phyloP scores from a whole-genome alignment of 192 early-diverging fungal species.

The Chytriomyces confervae region DNA sequence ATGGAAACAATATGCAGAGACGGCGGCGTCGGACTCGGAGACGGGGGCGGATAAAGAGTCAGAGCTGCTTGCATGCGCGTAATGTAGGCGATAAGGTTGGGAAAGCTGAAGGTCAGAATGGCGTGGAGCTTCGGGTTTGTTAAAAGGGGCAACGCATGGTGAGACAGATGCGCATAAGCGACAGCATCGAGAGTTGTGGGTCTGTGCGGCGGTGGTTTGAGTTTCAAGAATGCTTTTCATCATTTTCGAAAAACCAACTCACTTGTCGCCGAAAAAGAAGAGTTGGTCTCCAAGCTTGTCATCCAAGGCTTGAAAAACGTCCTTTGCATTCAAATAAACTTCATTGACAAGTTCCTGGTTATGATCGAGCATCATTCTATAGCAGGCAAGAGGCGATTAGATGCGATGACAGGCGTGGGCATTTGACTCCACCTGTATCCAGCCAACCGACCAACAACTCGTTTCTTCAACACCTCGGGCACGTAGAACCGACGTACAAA shows the following conservation, averaged over 20 bases:
- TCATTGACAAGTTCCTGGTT: conserved; percentile 46
- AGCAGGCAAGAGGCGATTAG: not conserved
- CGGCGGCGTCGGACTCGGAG: conserved; percentile 46
- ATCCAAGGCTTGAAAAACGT: conserved; percentile 70
- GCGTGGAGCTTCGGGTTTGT: conserved; percentile 68
- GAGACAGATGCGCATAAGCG: conserved; percentile 82
- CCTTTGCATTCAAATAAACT: conserved; percentile 71
- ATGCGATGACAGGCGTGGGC: not conserved
- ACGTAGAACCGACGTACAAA: conserved; percentile 72
- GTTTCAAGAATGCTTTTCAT: not conserved
- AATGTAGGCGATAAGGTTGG: conserved; percentile 66
- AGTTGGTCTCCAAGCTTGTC: conserved; percentile 74
- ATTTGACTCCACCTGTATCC: conserved; percentile 58
- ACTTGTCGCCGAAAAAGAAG: conserved; percentile 83
- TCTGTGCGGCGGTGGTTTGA: conserved; percentile 28
- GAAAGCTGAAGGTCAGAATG: conserved; percentile 72
- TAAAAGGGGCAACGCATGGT: conserved; percentile 76
- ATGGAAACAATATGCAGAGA: conserved; percentile 31
- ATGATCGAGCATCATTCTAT: conserved; percentile 52
- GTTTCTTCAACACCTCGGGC: conserved; percentile 75
- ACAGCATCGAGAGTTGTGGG: conserved; percentile 81
- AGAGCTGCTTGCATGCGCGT: conserved; percentile 60
- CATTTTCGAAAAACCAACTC: conserved; percentile 19
- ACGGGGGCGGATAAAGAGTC: conserved; percentile 42
- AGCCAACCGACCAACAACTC: conserved; percentile 69